Base-by-base conservation (phyloP, 352 stramenopile species). In the Elongisporangium undulatum region DNA sequence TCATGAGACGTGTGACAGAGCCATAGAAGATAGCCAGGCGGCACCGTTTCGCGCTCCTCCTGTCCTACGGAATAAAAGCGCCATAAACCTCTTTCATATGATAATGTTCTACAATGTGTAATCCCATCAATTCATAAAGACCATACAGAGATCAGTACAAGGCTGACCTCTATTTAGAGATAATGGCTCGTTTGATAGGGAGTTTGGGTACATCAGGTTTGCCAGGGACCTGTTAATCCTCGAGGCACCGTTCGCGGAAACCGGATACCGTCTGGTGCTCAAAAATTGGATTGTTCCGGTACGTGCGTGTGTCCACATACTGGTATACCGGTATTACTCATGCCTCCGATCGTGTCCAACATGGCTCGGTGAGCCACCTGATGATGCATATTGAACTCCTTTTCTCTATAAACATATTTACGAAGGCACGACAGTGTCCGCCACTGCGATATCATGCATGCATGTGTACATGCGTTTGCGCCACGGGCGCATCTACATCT, bases 401-500 rank as follows among this genome's bases (percentile, higher is more conserved):
- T 45, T 45, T 45, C 34, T 45, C 34, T 45, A 45, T 45, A 45
- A 45, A 45, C 34, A 45, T 45, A 45, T 45, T 45, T 17, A 45
- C 34, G 34, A 45, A 45, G 34, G 34, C 34, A 45, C 34, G 34
- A 45, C 34, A 6, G 34, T 45, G 34, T 45, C 34, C 34, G 13
- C 34, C 4, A 45, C 34, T 45, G 34, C 12, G 13, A 17, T 26
- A 26, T 26, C 23, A 26, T 26, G 23, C 23, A 26, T 26, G 23
- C 23, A 45, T 45, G 10, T 12, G 12, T 38, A 7, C 26, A 38
- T 38, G 26, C 26, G n/a, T 13, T 38, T 38, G 26, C 34, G 10
- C 34, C 9, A 15, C 29, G 29, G 13, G 13, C 12, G 45, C 45
- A n/a, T 54, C 72, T 81, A 94, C 58, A 94, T 75, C 74, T 94